Conservation (phyloP, 2,329 filamentous ascomycete genomes). For the Claviceps pusilla region DNA sequence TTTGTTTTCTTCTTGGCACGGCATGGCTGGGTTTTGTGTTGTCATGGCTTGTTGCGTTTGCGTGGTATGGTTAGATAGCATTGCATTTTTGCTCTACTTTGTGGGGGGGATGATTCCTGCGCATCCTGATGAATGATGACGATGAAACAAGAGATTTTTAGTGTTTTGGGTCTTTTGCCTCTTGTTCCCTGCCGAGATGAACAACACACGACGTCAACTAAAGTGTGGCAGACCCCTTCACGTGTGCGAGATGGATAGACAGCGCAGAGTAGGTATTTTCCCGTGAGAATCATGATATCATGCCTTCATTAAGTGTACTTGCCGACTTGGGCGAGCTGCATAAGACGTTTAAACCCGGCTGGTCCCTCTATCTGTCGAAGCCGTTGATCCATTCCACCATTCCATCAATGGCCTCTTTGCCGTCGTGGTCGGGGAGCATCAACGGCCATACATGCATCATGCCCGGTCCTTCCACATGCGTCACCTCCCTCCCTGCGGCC, state of each 20-base stretch:
- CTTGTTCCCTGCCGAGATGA: too few relatives aligned
- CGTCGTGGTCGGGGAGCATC: constrained; percentile 14
- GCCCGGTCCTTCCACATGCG: constrained; percentile 15
- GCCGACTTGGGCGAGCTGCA: too few relatives aligned
- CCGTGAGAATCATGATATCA: too few relatives aligned
- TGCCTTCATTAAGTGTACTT: too few relatives aligned
- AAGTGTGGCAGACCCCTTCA: too few relatives aligned
- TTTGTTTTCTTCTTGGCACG: not conserved
- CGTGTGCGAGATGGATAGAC: too few relatives aligned
- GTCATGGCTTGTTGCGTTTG: not conserved
- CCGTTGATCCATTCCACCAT: constrained; percentile 15
- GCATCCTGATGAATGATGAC: not conserved
- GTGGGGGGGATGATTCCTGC: too few relatives aligned
- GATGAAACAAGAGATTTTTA: too few relatives aligned
- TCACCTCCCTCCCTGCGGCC: constrained; percentile 13
- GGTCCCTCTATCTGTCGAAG: constrained; percentile 2
- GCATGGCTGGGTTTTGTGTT: too few relatives aligned
- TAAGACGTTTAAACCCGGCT: not conserved
- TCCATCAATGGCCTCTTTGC: constrained; percentile 11
- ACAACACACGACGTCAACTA: too few relatives aligned
- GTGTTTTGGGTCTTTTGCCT: too few relatives aligned
- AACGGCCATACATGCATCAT: constrained; percentile 21
- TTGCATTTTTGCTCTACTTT: not conserved
- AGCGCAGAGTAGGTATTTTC: too few relatives aligned
- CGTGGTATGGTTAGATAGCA: not conserved